phyloP scores from a whole-genome alignment of 768 basidiomycete genomes.

The Brasilioporus rufonigricans region DNA sequence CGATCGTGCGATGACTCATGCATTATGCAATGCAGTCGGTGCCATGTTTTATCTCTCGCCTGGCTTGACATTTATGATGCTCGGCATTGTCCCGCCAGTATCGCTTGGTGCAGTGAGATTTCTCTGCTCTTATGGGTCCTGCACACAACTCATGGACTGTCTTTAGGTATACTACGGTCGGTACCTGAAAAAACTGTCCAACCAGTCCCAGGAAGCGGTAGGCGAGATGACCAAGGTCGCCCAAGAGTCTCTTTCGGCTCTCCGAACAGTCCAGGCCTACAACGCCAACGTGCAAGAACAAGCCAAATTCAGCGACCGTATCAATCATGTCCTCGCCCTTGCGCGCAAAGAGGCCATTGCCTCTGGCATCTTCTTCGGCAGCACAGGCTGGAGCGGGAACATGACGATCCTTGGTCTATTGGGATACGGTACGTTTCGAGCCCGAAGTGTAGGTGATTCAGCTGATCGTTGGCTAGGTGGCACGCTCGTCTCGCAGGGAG shows the following conservation, averaged over 20 bases:
- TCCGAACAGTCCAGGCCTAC: slow-evolving; percentile 89
- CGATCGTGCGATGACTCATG: neutral
- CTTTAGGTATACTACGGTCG: slow-evolving; percentile 92
- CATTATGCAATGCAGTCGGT: slow-evolving; percentile 55
- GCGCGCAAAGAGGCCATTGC: slow-evolving; percentile 88
- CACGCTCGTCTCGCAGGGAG: slow-evolving; percentile 81
- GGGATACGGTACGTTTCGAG: slow-evolving; percentile 69
- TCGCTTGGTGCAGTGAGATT: slow-evolving; percentile 74
- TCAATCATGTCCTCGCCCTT: slow-evolving; percentile 65
- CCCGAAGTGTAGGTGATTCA: neutral
- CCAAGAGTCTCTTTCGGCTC: slow-evolving; percentile 83
- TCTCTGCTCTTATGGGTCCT: slow-evolving; percentile 2
- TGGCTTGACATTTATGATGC: slow-evolving; percentile 86
- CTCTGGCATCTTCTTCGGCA: slow-evolving; percentile 89
- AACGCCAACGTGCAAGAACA: slow-evolving; percentile 82
- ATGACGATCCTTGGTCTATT: slow-evolving; percentile 84
- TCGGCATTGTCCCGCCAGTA: slow-evolving; percentile 86
- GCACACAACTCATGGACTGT: slow-evolving; percentile 4
- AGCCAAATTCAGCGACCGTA: slow-evolving; percentile 65
- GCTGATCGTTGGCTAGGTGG: slow-evolving; percentile 55
- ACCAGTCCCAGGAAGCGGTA: slow-evolving; percentile 89
- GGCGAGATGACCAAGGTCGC: slow-evolving; percentile 93
- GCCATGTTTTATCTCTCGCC: slow-evolving; percentile 95
- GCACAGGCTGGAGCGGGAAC: slow-evolving; percentile 91
- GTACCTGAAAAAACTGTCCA: slow-evolving; percentile 89